A percentile compares a stretch with the other conserved stretches of the same genome.
These are phyloP conservation scores for Plectosphaerella plurivora DNA, from an alignment of 2,329 filamentous ascomycete species.

Conservation along the genomic window DNA sequence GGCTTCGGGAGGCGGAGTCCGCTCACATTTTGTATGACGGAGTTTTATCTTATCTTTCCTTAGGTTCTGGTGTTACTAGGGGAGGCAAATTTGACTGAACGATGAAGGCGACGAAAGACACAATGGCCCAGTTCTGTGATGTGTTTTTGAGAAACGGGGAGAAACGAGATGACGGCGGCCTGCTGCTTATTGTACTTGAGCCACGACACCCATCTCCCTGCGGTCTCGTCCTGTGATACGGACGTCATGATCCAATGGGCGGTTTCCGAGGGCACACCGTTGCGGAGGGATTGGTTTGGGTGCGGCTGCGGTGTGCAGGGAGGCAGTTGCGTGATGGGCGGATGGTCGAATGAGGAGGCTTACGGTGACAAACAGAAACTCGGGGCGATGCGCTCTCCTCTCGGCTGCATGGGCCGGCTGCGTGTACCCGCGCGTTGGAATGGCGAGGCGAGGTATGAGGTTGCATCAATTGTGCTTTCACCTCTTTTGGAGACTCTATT, in stretches of 20 bases:
- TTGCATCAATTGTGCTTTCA: too few species aligned
- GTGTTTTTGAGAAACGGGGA: not conserved
- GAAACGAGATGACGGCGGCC: too few species aligned
- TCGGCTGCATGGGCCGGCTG: too few species aligned
- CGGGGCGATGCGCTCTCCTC: not conserved
- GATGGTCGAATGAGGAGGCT: not conserved
- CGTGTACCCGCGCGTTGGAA: not conserved
- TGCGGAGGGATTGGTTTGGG: not conserved
- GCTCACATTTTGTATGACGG: too few species aligned
- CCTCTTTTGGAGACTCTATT: too few species aligned
- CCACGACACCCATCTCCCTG: not conserved
- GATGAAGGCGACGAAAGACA: not conserved
- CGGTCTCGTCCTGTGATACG: not conserved
- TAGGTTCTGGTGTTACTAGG: not conserved
- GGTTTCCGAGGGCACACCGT: too few species aligned
- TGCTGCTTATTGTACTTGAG: not conserved
- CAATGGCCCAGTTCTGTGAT: not conserved
- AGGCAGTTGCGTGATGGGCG: not conserved
- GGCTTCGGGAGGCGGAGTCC: not conserved
- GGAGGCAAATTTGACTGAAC: not conserved
- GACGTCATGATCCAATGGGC: not conserved
- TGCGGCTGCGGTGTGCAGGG: not conserved
- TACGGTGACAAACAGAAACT: slow-evolving; percentile 1
- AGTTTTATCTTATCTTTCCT: too few species aligned
- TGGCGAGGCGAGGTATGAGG: too few species aligned